Evolutionary conservation across 1,284 basidiomycete genomes (phyloP).

Genomic region (Malassezia slooffiae): DNA sequence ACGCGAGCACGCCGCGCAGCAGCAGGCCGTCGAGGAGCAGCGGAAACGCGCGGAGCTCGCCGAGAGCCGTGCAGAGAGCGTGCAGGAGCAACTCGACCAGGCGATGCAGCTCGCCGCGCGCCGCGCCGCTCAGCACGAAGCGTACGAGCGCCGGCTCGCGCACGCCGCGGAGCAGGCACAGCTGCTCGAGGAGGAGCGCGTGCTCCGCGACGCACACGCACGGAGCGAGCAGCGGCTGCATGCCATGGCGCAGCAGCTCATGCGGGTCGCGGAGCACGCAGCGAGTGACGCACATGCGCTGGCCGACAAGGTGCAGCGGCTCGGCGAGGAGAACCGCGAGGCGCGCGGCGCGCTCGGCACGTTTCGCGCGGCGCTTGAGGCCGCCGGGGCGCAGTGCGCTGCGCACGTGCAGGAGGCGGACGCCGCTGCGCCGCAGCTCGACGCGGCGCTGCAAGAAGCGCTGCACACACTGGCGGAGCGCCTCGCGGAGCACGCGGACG

Average conservation of each 20-base stretch:
- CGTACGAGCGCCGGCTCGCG: slow-evolving; percentile 23
- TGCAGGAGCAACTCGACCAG: slow-evolving; percentile 44
- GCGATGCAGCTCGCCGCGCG: slow-evolving; percentile 39
- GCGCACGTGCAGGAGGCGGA: not conserved
- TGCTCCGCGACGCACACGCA: slow-evolving; percentile 61
- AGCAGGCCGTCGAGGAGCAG: slow-evolving; percentile 26
- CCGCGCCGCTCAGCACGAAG: slow-evolving; percentile 30
- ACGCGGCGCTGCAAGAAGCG: no score
- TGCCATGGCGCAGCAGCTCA: slow-evolving; percentile 60
- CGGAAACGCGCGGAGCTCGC: slow-evolving; percentile 33
- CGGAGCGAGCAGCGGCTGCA: slow-evolving; percentile 63
- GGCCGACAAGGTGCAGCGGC: slow-evolving; percentile 62
- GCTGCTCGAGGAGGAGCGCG: slow-evolving; percentile 50
- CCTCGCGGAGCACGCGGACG: no score
- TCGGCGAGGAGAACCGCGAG: slow-evolving; percentile 2
- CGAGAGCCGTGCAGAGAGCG: slow-evolving; percentile 31
- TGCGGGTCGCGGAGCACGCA: slow-evolving; percentile 58
- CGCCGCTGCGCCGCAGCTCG: no score
- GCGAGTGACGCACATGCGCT: slow-evolving; percentile 62
- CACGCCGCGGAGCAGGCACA: slow-evolving; percentile 18
- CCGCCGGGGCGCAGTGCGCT: not conserved
- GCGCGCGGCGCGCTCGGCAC: slow-evolving; percentile 1
- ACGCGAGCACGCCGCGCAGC: slow-evolving; percentile 26
- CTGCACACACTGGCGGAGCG: no score
- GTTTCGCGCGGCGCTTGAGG: not conserved